Evolutionary conservation across 75 land plant genomes (phyloP).

Genomic region (Sequoiadendron giganteum): DNA sequence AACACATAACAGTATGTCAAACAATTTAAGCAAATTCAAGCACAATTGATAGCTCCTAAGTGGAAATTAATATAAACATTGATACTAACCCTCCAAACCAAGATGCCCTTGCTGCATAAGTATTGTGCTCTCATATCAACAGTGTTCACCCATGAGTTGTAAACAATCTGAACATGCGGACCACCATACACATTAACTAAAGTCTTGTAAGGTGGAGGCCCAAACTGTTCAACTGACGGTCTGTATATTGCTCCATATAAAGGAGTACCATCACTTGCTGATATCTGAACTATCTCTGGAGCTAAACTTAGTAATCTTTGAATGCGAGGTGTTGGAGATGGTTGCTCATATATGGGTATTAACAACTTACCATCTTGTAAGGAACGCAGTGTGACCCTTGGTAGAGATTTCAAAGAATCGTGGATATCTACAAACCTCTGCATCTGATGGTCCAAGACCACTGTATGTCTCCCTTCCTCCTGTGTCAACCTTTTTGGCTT

Average conservation of each 20-base stretch:
- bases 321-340: constrained; percentile 40
- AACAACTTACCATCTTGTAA: constrained; percentile 73
- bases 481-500: constrained; percentile 68
- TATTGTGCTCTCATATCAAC: constrained; percentile 99
- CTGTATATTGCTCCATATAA: constrained; percentile 81
- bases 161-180: constrained; percentile 88
- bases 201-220: constrained; percentile 95
- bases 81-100: constrained; percentile 89
- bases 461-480: constrained; percentile 85
- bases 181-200: constrained; percentile 95
- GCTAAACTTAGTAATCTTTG: constrained; percentile 60
- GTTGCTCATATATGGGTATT: constrained; percentile 77
- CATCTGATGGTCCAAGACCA: constrained; percentile 88
- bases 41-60: no score
- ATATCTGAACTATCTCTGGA: constrained; percentile 69
- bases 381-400: constrained; percentile 66
- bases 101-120: constrained; percentile 81
- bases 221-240: constrained; percentile 69
- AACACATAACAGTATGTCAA: no score
- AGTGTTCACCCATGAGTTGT: constrained; percentile 89
- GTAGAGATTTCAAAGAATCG: constrained; percentile 74
- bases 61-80: no score
- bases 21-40: no score
- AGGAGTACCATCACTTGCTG: constrained; percentile 77
- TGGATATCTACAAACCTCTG: constrained; percentile 83